Conservation (phyloP, 257 asterid species). For the Solanum medicagineum region DNA sequence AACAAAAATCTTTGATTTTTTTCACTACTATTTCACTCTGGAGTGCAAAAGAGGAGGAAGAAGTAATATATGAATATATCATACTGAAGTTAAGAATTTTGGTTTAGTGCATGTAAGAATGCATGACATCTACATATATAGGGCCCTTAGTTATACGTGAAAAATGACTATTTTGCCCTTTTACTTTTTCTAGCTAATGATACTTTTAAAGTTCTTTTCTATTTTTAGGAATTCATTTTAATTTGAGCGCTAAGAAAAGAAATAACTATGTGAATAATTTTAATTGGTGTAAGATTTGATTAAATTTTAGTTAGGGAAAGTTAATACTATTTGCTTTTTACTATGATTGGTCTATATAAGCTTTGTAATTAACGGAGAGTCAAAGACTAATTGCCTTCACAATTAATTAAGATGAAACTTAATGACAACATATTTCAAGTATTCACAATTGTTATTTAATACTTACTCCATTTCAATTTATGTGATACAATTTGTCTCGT, state of each 20-base stretch:
- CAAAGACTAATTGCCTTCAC: not conserved
- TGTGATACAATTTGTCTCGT: not conserved
- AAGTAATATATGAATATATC: not conserved
- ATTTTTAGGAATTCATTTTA: not conserved
- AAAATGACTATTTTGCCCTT: not conserved
- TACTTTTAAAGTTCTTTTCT: not conserved
- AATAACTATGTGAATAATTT: not conserved
- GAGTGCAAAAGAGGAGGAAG: not conserved
- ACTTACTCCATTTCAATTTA: not conserved
- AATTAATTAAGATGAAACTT: not conserved
- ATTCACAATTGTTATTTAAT: not conserved
- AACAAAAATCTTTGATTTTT: slow-evolving; percentile 8
- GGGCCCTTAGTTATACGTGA: slow-evolving; percentile 5
- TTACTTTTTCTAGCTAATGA: not conserved
- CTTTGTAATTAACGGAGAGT: not conserved
- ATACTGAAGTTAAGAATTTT: not conserved
- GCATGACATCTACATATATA: slow-evolving; percentile 20
- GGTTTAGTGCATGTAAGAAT: not conserved
- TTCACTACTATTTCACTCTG: not conserved
- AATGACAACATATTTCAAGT: not conserved
- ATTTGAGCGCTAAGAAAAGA: not conserved
- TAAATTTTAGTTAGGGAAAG: not conserved
- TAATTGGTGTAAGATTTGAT: not conserved
- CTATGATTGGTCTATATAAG: not conserved
- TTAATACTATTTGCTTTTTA: not conserved